Conservation (phyloP, 495 filamentous ascomycete genomes). For the Poronia punctata region DNA sequence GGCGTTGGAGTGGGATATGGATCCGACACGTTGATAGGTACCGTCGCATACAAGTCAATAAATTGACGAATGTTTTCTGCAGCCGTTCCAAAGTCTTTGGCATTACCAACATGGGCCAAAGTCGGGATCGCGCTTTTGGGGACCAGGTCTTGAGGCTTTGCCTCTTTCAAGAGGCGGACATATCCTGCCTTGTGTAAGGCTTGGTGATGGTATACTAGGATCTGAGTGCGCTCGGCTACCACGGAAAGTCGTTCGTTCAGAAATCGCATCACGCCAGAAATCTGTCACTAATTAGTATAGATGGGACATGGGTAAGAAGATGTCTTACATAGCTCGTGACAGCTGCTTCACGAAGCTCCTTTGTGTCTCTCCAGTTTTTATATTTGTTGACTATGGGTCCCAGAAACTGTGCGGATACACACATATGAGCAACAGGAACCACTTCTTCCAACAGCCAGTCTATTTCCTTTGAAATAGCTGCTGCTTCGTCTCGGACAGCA, state of each 20-base stretch:
- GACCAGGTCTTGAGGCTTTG: neutral
- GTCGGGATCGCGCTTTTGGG: neutral
- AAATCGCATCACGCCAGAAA: constrained; percentile 17
- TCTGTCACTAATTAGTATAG: constrained; percentile 10
- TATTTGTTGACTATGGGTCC: constrained; percentile 12
- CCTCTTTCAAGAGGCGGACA: neutral
- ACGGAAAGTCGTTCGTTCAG: constrained; percentile 21
- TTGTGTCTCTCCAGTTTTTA: constrained; percentile 10
- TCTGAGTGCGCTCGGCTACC: constrained; percentile 13
- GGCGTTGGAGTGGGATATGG: neutral
- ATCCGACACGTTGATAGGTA: constrained; percentile 12
- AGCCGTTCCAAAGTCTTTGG: neutral
- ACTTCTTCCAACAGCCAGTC: constrained; percentile 13
- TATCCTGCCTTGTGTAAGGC: constrained; percentile 10
- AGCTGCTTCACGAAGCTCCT: constrained; percentile 7
- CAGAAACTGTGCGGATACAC: constrained; percentile 22
- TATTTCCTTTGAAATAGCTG: constrained; percentile 5
- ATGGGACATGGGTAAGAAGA: neutral
- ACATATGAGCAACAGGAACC: constrained; percentile 21
- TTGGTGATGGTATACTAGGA: constrained; percentile 18
- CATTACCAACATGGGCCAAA: neutral
- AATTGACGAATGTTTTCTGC: constrained; percentile 12
- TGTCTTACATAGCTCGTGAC: constrained; percentile 18
- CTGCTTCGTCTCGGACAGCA: constrained; percentile 3
- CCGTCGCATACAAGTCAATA: constrained; percentile 21